Base-by-base conservation (phyloP, 2,329 filamentous ascomycete species). In the Trichothecium sympodiale region DNA sequence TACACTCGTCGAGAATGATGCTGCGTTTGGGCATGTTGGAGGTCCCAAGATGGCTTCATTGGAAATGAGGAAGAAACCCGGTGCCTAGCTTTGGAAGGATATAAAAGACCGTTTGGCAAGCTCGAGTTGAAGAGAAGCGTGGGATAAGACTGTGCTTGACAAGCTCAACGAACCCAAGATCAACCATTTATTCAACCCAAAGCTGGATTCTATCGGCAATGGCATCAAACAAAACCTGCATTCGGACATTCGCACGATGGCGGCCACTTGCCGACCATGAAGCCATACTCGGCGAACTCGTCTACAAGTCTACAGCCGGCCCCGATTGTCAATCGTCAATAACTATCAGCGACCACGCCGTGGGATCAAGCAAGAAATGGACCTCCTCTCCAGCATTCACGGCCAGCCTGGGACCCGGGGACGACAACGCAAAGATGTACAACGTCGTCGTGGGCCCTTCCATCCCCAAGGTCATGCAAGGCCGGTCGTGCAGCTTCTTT, bases 401-500 rank as follows among this genome's bases (percentile, higher is more conserved):
- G 10, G 18, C 37, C 6, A 44, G 60, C 5, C 57, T 54, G 31
- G 40, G 48, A 9, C 35, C 38, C 0, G 42, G 42, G 12, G 38
- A 46, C 29, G 41, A 44, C 37, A 54, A 52, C 35, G 39, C 39
- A 4, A 33, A 16, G 5, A 41, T 52, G 6, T 54, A 47, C 38
- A 35, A 49, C 10, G 37, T 38, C 29, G 43, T 56, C 4, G 55
- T 65, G 3, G 46, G 48, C 8, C 56, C 60, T 4, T 48, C 46
- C 1, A 34, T 64, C 1, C 49, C 55, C 2, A 34, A 41, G 8
- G 49, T 64, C 6, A 38, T 64, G 26, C 29, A 45, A 8, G 60
- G 60, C 2, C 45, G 43, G 14, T 56, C 42, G 8, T 61, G 58
- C 48, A 64, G 55, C 35, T 57, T 70, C 28, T 66, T 68, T 31